These are phyloP conservation scores for Viola odorata DNA, from an alignment of 345 rosid genomes.

Conservation along the genomic window DNA sequence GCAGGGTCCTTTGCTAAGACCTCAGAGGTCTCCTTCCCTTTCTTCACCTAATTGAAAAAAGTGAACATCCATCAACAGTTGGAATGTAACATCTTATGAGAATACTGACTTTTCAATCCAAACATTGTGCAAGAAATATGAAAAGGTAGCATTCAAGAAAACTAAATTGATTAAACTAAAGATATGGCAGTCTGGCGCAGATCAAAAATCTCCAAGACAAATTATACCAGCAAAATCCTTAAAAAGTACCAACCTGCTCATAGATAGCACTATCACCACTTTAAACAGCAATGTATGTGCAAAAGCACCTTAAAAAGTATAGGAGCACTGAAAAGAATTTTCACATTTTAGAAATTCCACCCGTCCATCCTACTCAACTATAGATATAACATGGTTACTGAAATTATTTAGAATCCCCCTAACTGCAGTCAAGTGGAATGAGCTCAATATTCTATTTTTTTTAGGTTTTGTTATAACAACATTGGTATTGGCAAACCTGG, in stretches of 20 bases:
- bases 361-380: too few species aligned
- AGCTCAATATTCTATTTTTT: not conserved
- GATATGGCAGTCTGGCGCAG: too few species aligned
- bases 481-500: not conserved
- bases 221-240: too few species aligned
- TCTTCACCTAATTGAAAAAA: slow-evolving; percentile 34
- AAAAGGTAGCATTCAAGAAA: not conserved
- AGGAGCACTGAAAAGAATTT: too few species aligned
- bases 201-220: too few species aligned
- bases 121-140: slow-evolving; percentile 1
- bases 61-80: slow-evolving; percentile 14
- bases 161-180: too few species aligned
- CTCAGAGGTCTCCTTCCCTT: slow-evolving; percentile 32
- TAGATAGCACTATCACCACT: too few species aligned
- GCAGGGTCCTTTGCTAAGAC: slow-evolving; percentile 25
- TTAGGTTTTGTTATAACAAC: not conserved
- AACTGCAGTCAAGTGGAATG: not conserved
- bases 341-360: too few species aligned
- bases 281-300: too few species aligned
- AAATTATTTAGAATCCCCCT: not conserved
- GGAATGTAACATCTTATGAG: not conserved
- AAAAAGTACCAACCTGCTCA: too few species aligned
- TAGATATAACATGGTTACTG: not conserved
- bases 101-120: not conserved
- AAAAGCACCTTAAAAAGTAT: too few species aligned